Conservation (phyloP, 805 yeast genomes). For the Spathaspora gorwiae region DNA sequence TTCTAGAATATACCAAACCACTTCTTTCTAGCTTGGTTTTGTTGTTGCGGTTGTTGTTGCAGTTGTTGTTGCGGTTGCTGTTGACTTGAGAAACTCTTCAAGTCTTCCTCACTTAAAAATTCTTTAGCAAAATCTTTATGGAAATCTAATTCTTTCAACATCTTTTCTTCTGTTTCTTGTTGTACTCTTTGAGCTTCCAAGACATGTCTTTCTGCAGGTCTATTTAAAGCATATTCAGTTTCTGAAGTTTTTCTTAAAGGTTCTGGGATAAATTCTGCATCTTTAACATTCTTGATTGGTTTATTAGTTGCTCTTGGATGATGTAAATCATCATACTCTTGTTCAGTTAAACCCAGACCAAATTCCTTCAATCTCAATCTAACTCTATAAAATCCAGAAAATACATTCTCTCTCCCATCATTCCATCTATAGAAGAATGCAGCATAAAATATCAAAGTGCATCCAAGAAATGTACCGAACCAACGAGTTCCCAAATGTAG, state of each 20-base stretch:
- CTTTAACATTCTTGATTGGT: constrained; percentile 41
- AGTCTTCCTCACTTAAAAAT: constrained; percentile 12
- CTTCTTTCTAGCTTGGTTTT: constrained; percentile 13
- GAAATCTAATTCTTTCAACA: constrained; percentile 30
- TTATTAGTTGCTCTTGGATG: constrained; percentile 39
- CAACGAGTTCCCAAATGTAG: constrained; percentile 59
- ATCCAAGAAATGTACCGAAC: constrained; percentile 49
- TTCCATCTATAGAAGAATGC: constrained; percentile 81
- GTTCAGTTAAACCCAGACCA: constrained; percentile 48
- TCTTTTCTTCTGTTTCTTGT: constrained; percentile 60
- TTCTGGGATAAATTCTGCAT: constrained; percentile 39
- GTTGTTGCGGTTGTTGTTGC: neutral
- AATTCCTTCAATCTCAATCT: constrained; percentile 57
- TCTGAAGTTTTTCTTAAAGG: constrained; percentile 41
- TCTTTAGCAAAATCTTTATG: constrained; percentile 8
- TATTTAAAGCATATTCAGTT: constrained; percentile 48
- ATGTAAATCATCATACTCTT: constrained; percentile 61
- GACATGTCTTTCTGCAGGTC: constrained; percentile 68
- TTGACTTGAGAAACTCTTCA: neutral
- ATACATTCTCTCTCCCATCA: constrained; percentile 73
- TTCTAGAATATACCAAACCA: constrained; percentile 20
- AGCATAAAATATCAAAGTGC: constrained; percentile 50
- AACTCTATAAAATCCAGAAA: constrained; percentile 61
- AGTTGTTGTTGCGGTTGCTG: neutral
- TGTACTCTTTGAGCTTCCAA: constrained; percentile 68